These are phyloP conservation scores for Aspergillus homomorphus DNA, from an alignment of 495 filamentous ascomycete genomes.

Conservation along the genomic window DNA sequence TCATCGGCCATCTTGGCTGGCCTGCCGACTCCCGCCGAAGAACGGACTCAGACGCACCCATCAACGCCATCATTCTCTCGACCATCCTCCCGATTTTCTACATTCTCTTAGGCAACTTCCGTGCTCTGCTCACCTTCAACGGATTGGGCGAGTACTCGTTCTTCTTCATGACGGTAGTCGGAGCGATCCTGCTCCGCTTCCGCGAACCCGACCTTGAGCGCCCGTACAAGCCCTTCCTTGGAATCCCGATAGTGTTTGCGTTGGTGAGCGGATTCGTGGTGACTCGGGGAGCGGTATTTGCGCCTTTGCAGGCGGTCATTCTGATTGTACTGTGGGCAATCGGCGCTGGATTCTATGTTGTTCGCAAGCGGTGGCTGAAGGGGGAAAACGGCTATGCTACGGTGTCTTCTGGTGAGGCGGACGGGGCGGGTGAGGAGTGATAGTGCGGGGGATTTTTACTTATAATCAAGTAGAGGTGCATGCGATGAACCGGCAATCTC, in stretches of 20 bases:
- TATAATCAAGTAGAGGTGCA: too few species aligned
- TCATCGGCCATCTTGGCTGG: slow-evolving; percentile 13
- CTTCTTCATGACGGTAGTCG: slow-evolving; percentile 22
- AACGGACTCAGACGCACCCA: slow-evolving; percentile 14
- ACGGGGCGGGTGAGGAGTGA: neutral
- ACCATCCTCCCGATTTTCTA: slow-evolving; percentile 15
- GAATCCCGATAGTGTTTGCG: slow-evolving; percentile 14
- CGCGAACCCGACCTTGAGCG: slow-evolving; percentile 16
- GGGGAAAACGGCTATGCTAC: neutral
- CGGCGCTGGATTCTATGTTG: slow-evolving; percentile 11
- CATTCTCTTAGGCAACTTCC: slow-evolving; percentile 21
- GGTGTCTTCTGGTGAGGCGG: neutral
- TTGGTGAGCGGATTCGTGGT: slow-evolving; percentile 22
- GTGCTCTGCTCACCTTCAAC: slow-evolving; percentile 22
- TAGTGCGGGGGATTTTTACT: too few species aligned
- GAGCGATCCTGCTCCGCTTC: slow-evolving; percentile 17
- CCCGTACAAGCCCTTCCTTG: slow-evolving; percentile 18
- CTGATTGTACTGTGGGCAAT: slow-evolving; percentile 17
- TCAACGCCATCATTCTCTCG: slow-evolving; percentile 22
- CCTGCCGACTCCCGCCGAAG: neutral
- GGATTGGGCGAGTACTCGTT: slow-evolving; percentile 21
- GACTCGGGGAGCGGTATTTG: slow-evolving; percentile 16
- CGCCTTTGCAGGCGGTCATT: slow-evolving; percentile 13
- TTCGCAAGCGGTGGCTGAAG: slow-evolving; percentile 2
- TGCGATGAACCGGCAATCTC: too few species aligned